Conservation (phyloP, 2,329 filamentous ascomycete genomes). For the Saccharata proteae region DNA sequence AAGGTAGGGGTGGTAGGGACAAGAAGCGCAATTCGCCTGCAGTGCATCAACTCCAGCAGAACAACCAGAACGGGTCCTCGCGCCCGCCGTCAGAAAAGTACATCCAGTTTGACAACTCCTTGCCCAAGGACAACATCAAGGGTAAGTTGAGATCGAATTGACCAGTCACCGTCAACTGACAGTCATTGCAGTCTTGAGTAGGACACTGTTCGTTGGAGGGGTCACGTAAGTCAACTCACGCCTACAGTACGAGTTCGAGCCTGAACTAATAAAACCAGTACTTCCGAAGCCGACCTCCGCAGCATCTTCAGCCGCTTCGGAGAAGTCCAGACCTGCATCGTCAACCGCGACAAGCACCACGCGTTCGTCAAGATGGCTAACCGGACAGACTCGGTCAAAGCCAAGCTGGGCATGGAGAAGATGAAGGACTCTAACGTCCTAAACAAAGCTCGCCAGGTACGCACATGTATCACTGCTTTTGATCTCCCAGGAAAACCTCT, state of each 20-base stretch:
- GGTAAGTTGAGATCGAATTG: slow-evolving; percentile 36
- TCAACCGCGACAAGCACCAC: slow-evolving; percentile 95
- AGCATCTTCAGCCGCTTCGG: slow-evolving; percentile 71
- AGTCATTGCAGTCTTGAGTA: slow-evolving; percentile 55
- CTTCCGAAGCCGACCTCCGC: slow-evolving; percentile 69
- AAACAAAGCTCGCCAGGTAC: slow-evolving; percentile 41
- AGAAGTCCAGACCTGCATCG: slow-evolving; percentile 90
- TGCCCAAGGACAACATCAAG: slow-evolving; percentile 72
- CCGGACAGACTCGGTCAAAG: slow-evolving; percentile 68
- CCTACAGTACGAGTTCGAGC: background rate
- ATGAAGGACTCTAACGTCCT: slow-evolving; percentile 60
- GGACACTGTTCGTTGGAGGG: slow-evolving; percentile 92
- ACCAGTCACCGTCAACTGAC: too few relatives aligned
- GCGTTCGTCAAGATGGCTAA: slow-evolving; percentile 98
- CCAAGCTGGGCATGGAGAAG: slow-evolving; percentile 80
- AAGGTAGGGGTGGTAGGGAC: slow-evolving; percentile 30
- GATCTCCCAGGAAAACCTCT: too few relatives aligned
- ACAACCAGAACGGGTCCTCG: slow-evolving; percentile 11
- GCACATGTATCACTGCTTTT: slow-evolving; percentile 13
- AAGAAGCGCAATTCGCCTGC: slow-evolving; percentile 12
- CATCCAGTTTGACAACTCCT: slow-evolving; percentile 63
- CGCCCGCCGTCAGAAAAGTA: slow-evolving; percentile 46
- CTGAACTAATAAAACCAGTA: slow-evolving; percentile 15
- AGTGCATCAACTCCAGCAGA: slow-evolving; percentile 1
- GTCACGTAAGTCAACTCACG: slow-evolving; percentile 58